phyloP scores from a whole-genome alignment of 352 stramenopile species.

The Globisporangium nodosum region DNA sequence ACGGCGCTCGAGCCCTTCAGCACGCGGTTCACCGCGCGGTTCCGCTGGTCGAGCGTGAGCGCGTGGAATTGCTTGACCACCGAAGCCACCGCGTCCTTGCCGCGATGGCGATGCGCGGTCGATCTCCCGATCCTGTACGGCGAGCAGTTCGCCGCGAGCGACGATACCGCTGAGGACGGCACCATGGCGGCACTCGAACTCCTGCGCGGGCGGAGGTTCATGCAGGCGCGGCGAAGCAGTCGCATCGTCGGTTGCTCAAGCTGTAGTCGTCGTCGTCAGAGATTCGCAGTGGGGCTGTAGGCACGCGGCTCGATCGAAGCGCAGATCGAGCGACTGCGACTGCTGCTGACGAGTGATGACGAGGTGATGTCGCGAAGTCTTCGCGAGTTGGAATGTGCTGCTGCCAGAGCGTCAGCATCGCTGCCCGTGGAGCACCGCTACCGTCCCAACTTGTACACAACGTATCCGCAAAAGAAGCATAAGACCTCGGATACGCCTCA shows the following conservation, averaged over 20 bases:
- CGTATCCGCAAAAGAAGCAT: no score
- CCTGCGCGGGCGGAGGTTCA: conserved; percentile 11
- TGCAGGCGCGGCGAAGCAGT: conserved; percentile 13
- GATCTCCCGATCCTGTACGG: background rate
- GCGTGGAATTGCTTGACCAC: conserved; percentile 60
- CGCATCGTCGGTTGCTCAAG: conserved; percentile 4
- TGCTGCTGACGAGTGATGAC: no score
- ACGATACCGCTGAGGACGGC: background rate
- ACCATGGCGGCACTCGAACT: conserved; percentile 1
- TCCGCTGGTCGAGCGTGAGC: conserved; percentile 50
- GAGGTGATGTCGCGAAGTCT: background rate
- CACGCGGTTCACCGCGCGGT: conserved; percentile 44
- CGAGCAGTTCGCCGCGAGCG: background rate
- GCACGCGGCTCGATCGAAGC: no score
- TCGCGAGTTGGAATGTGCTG: background rate
- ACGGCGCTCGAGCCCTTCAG: conserved; percentile 27
- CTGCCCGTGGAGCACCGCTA: no score
- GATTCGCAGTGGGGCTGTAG: no score
- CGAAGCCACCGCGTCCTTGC: conserved; percentile 21
- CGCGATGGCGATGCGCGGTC: conserved; percentile 14
- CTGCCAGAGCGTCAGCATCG: no score
- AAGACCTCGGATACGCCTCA: no score
- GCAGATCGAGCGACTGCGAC: no score
- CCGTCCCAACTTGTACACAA: no score
- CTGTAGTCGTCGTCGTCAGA: background rate